A percentile compares a stretch with the other conserved stretches of the same genome.
These are phyloP conservation scores for Neoscytalidium dimidiatum DNA, from an alignment of 2,329 filamentous ascomycete genomes.

Conservation along the genomic window DNA sequence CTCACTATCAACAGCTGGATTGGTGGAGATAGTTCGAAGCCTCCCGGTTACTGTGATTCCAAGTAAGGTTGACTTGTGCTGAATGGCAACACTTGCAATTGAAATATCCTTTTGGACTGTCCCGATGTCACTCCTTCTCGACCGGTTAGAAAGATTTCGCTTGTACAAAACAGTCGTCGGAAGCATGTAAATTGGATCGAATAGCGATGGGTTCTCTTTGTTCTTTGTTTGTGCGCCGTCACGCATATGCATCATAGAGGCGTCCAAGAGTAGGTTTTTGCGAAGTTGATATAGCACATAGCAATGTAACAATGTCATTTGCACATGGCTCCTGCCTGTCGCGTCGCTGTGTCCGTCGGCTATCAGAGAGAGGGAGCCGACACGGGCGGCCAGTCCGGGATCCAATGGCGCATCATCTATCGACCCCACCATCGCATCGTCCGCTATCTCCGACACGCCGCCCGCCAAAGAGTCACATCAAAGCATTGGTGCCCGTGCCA, in stretches of 20 bases:
- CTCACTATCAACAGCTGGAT: constrained; percentile 89
- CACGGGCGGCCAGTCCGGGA: not conserved
- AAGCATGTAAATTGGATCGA: not conserved
- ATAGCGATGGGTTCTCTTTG: not conserved
- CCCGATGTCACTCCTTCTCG: not conserved
- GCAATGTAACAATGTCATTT: not conserved
- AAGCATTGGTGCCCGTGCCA: not conserved
- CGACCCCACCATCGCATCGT: constrained; percentile 1
- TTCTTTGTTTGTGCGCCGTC: not conserved
- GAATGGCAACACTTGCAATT: not conserved
- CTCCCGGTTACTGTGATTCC: constrained; percentile 65
- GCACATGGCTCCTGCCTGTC: not conserved
- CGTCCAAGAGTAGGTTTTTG: not conserved
- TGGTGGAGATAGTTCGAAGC: constrained; percentile 52
- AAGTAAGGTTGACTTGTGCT: not conserved
- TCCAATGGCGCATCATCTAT: constrained; percentile 4
- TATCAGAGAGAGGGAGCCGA: not conserved
- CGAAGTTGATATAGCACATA: not conserved
- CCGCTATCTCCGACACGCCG: constrained; percentile 13
- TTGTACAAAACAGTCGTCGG: not conserved
- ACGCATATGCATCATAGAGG: constrained; percentile 12
- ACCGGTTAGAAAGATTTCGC: not conserved
- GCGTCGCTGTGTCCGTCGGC: not conserved
- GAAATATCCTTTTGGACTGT: not conserved
- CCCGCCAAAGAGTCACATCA: not conserved